Percentiles rank a stretch among this genome's conserved stretches.
phyloP scores from a whole-genome alignment of 345 rosid species.

The Arabis hirsuta region DNA sequence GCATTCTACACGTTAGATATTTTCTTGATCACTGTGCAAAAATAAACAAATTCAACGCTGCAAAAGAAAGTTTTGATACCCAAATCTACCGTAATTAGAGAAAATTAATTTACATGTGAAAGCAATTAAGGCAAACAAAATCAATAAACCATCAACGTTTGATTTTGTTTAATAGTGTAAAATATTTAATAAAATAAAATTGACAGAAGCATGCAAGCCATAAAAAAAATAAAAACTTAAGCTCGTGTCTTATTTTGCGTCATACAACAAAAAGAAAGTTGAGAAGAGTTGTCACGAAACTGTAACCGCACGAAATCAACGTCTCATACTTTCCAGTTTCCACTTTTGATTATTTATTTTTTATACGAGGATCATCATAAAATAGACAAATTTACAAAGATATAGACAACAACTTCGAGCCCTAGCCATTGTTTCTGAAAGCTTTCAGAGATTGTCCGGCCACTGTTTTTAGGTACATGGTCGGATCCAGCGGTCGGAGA shows the following conservation, averaged over 20 bases:
- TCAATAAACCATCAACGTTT: too few relatives aligned
- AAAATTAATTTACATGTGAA: too few relatives aligned
- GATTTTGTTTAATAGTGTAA: too few relatives aligned
- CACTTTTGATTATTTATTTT: not conserved
- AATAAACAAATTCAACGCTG: too few relatives aligned
- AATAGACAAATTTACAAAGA: not conserved
- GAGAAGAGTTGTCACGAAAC: slow-evolving; percentile 30
- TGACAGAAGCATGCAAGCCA: too few relatives aligned
- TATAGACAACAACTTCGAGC: slow-evolving; percentile 11
- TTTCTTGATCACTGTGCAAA: too few relatives aligned
- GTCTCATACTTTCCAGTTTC: not conserved
- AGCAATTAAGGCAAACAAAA: too few relatives aligned
- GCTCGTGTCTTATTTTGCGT: not conserved
- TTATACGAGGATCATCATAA: not conserved
- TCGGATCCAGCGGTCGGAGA: slow-evolving; percentile 36
- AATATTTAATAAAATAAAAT: too few relatives aligned
- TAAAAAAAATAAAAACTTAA: too few relatives aligned
- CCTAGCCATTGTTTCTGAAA: slow-evolving; percentile 13
- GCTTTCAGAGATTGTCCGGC: slow-evolving; percentile 26
- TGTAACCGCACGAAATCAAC: not conserved
- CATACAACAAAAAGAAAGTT: slow-evolving; percentile 5
- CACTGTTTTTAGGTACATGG: slow-evolving; percentile 7
- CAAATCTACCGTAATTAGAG: too few relatives aligned
- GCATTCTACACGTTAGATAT: too few relatives aligned
- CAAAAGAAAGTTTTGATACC: too few relatives aligned